Conservation (phyloP, 2,329 filamentous ascomycete genomes). For the Proliferodiscus dingleyae region DNA sequence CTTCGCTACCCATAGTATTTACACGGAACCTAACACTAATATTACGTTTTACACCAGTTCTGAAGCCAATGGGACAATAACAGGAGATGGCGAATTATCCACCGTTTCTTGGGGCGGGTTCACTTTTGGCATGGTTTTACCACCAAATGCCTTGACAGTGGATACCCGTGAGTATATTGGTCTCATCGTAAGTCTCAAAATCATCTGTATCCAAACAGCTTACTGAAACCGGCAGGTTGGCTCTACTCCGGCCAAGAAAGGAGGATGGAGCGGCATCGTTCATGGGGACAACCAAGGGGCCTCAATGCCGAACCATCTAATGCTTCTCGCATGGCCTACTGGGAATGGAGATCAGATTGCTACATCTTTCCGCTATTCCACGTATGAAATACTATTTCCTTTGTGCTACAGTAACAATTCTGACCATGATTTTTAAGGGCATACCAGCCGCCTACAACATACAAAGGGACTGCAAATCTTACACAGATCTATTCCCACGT, state of each 20-base stretch:
- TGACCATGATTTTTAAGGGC: constrained; percentile 34
- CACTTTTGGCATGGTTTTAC: constrained; percentile 51
- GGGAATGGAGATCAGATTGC: constrained; percentile 45
- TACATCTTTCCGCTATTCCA: constrained; percentile 53
- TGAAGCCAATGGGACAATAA: constrained; percentile 36
- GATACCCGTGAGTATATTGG: constrained; percentile 55
- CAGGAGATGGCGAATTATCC: constrained; percentile 28
- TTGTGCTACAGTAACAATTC: not conserved
- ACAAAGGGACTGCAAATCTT: constrained; percentile 57
- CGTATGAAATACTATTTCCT: constrained; percentile 24
- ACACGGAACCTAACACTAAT: constrained; percentile 44
- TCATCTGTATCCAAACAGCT: not conserved
- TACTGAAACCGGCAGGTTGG: constrained; percentile 29
- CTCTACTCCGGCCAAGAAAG: constrained; percentile 42
- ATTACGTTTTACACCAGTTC: constrained; percentile 50
- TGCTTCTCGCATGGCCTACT: constrained; percentile 52
- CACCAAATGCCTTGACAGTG: constrained; percentile 41
- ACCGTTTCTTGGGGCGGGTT: constrained; percentile 36
- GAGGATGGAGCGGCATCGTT: constrained; percentile 53
- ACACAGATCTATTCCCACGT: constrained; percentile 55
- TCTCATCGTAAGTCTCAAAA: constrained; percentile 41
- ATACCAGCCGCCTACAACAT: constrained; percentile 53
- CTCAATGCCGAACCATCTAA: constrained; percentile 51
- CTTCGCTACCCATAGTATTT: constrained; percentile 30
- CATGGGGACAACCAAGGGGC: constrained; percentile 40